Evolutionary conservation across 768 basidiomycete genomes (phyloP), one percentile per base, ranked within the genome.

Genomic region (Tubosaeta sp.): DNA sequence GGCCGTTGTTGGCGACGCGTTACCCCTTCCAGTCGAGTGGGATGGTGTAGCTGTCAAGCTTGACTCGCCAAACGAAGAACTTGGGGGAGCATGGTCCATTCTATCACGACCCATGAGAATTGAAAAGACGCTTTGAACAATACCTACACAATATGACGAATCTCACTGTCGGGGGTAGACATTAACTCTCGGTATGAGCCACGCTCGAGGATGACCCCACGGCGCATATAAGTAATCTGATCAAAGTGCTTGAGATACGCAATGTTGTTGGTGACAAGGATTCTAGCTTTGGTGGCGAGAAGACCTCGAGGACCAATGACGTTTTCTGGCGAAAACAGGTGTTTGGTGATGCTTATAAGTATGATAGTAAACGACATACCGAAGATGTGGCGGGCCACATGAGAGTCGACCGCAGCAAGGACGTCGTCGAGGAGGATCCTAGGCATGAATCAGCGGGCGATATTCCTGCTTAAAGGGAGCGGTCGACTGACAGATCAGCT

Each of bases 381-480:
- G 56, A 92, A 93, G 13, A 94, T 75, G 63, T 94, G 91, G 4
- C 87, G 81, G 13, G 88, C 89, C 31, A 92, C 90, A 66, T 92
- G 90, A n/a, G 86, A 82, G 59, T 90, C 89, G 6, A 90, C 84
- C 13, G 87, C 87, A 24, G 90, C 86, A 29, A 97, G 76, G 36
- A 92, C 92, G 54, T 98, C 94, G 58, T 97, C 95, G 6, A 97
- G 75, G 2, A 97, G 77, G 44, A 87, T 73, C 27, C 85, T 87
- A 51, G n/a, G n/a, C n/a, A n/a, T n/a, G n/a, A 12, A 4, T 2
- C 4, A 1, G 21, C 1, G 4, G 16, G 9, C 6, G 9, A 1
- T 5, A 3, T 6, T 25, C 6, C 12, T 22, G 16, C 5, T n/a
- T n/a, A n/a, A n/a, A n/a, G n/a, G n/a, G n/a, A n/a, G n/a, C n/a